Conservation (phyloP, 2,329 filamentous ascomycete genomes). For the Mariannaea sp. region DNA sequence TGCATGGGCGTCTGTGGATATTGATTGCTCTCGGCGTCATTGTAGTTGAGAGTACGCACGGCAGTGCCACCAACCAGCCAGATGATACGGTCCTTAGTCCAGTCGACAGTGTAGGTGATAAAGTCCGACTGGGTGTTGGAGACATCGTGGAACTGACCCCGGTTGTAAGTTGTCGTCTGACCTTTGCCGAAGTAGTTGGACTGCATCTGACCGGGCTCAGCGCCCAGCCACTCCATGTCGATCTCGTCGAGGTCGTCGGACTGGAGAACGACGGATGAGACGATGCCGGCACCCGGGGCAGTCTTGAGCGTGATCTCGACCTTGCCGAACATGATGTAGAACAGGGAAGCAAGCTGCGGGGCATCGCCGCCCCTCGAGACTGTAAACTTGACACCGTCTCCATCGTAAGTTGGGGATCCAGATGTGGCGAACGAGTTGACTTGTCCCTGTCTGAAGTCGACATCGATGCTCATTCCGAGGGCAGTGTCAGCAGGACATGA, state of each 20-base stretch:
- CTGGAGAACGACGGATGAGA: conserved; percentile 88
- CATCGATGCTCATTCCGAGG: conserved; percentile 78
- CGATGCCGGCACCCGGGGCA: conserved; percentile 87
- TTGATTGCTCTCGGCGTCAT: conserved; percentile 70
- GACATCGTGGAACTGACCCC: conserved; percentile 76
- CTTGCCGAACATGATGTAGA: conserved; percentile 99
- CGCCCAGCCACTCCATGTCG: conserved; percentile 94
- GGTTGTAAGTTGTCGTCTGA: conserved; percentile 81
- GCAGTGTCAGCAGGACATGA: conserved; percentile 78
- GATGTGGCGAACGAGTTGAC: conserved; percentile 79
- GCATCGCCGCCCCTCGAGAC: conserved; percentile 79
- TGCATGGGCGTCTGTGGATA: conserved; percentile 97
- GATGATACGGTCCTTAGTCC: conserved; percentile 82
- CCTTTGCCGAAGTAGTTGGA: conserved; percentile 98
- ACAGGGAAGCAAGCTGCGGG: conserved; percentile 84
- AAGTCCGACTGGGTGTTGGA: conserved; percentile 73
- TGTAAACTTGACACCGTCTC: conserved; percentile 80
- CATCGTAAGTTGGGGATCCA: conserved; percentile 73
- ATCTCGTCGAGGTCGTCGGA: conserved; percentile 95
- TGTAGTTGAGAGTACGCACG: conserved; percentile 74
- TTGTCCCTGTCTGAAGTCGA: conserved; percentile 79
- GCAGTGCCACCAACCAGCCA: conserved; percentile 83
- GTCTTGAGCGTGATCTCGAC: conserved; percentile 86
- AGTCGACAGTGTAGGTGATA: conserved; percentile 89
- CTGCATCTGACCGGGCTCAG: conserved; percentile 78